Evolutionary conservation across 306 rosid species (phyloP), one percentile per base, ranked within the genome.

Genomic region (Vicia faba): DNA sequence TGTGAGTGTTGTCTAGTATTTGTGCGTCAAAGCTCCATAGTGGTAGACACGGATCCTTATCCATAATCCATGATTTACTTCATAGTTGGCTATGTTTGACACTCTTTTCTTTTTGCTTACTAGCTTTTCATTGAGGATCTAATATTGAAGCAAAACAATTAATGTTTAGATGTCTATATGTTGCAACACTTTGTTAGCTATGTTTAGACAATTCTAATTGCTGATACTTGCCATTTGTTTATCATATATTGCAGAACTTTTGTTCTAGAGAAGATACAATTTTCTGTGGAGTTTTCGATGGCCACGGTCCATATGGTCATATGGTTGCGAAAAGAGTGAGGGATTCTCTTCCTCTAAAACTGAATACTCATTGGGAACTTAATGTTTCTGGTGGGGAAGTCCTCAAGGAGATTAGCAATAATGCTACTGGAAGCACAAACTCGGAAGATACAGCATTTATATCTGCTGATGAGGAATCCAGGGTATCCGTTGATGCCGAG

Each of bases 311-410:
- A 0, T 95, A 18, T 66, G 99, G 99, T 56, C 99, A 95, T 78
- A 83, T 95, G 99, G 99, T 95, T 63, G 99, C 99, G 0, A 95
- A 86, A 82, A 90, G 82, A 82, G 99, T 95, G 85, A 86, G 99
- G 86, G 99, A 95, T 84, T 84, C 91, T 64, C 96, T 95, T 72
- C 99, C 99, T 68, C 80, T 95, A 63, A 90, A 79, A 58, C 83
- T 95, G 84, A 95, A 89, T 75, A 75, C 96, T 20, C 86, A 88
- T 65, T 95, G 96, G 99, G 97, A 91, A 74, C 77, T 70, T 33
- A 84, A 67, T 82, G 68, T 54, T 74, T 73, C 72, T 68, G 81
- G 81, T 36, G 95, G 72, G 5, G 92, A 82, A 51, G 84, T 82
- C 73, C 92, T 83, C 84, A 88, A 85, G 77, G 96, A 84, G 84